These are phyloP conservation scores for Basipetospora chlamydospora DNA, from an alignment of 2,329 filamentous ascomycete species.

Conservation along the genomic window DNA sequence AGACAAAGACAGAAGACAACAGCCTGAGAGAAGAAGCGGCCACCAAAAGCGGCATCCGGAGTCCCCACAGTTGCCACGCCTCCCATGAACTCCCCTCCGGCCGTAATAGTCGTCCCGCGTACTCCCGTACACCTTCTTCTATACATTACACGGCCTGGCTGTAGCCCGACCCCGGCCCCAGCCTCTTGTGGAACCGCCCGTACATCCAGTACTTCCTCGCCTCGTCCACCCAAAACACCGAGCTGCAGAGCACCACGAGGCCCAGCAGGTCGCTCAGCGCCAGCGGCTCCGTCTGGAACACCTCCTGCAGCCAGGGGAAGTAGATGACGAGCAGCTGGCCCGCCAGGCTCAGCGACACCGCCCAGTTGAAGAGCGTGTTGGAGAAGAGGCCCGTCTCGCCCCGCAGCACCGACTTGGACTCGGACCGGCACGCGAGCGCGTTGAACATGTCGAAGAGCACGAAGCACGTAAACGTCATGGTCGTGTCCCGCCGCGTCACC, in stretches of 20 bases:
- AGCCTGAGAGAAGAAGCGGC: no score
- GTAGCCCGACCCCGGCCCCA: conserved; percentile 47
- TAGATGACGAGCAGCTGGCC: conserved; percentile 91
- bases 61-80: not conserved
- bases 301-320: conserved; percentile 78
- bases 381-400: conserved; percentile 73
- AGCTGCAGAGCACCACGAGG: conserved; percentile 64
- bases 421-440: conserved; percentile 80
- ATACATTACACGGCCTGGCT: conserved; percentile 21
- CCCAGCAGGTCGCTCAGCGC: conserved; percentile 57
- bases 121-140: no score
- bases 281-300: conserved; percentile 91
- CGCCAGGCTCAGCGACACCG: conserved; percentile 68
- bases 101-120: no score
- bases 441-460: conserved; percentile 99
- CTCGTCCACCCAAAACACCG: conserved; percentile 93
- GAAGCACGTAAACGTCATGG: conserved; percentile 98
- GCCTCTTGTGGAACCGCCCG: conserved; percentile 35
- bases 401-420: conserved; percentile 73
- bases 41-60: no score
- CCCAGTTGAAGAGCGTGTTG: conserved; percentile 94
- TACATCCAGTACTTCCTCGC: conserved; percentile 64
- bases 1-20: no score
- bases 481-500: conserved; percentile 87
- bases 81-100: no score